Percentiles rank a stretch among this genome's conserved stretches.
phyloP scores from a whole-genome alignment of 192 early-diverging fungal genomes.

The Entophlyctis helioformis region DNA sequence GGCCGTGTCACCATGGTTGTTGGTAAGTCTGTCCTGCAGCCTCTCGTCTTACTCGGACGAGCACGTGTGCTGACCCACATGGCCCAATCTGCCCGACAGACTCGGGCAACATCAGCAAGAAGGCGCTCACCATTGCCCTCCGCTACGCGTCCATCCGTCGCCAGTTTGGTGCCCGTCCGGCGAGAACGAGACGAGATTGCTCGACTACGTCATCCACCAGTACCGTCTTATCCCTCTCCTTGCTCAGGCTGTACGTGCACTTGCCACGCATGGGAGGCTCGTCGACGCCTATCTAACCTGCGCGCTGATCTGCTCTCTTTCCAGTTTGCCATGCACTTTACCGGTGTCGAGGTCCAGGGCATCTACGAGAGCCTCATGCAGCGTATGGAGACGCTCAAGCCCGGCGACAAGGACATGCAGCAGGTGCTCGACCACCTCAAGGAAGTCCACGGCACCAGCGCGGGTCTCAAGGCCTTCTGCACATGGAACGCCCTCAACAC shows the following conservation, averaged over 20 bases:
- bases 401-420: conserved; percentile 44
- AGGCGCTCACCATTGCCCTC: conserved; percentile 79
- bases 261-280: conserved; percentile 6
- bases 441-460: conserved; percentile 83
- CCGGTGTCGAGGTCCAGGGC: conserved; percentile 67
- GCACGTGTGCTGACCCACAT: no score
- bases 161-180: conserved; percentile 63
- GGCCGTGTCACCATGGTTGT: conserved; percentile 63
- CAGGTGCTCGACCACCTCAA: conserved; percentile 69
- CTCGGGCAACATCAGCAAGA: conserved; percentile 76
- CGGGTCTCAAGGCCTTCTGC: conserved; percentile 87
- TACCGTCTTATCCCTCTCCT: conserved; percentile 85
- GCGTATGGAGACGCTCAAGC: conserved; percentile 52
- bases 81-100: conserved; percentile 18
- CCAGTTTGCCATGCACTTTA: conserved; percentile 76
- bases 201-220: conserved; percentile 92
- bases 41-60: no score
- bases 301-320: not conserved
- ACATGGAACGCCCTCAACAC: conserved; percentile 83
- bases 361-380: conserved; percentile 72
- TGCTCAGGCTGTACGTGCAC: conserved; percentile 51
- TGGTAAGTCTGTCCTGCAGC: conserved; percentile 1
- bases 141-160: conserved; percentile 86
- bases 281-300: not conserved
- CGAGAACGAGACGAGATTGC: conserved; percentile 70